Evolutionary conservation across 2,329 filamentous ascomycete species (phyloP).

Genomic region (Alternaria alternata): DNA sequence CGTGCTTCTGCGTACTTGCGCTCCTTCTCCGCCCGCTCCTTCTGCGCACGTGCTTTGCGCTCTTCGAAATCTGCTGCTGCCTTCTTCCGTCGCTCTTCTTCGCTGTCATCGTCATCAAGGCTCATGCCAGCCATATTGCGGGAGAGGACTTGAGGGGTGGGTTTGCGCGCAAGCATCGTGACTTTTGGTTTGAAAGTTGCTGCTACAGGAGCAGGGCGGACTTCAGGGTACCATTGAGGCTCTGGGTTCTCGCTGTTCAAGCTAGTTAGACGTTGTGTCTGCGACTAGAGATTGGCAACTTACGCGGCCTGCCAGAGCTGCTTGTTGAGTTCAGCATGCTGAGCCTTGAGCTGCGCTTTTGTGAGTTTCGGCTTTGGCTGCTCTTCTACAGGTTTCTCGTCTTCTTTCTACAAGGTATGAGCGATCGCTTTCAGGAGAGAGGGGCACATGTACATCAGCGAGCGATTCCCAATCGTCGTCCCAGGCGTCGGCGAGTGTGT

Average conservation of each 20-base stretch:
- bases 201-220: constrained; percentile 70
- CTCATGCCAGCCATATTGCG: constrained; percentile 62
- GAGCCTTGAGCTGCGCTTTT: constrained; percentile 78
- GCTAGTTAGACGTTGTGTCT: constrained; percentile 22
- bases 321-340: constrained; percentile 83
- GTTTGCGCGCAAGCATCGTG: constrained; percentile 85
- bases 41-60: constrained; percentile 77
- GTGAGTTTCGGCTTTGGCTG: constrained; percentile 62
- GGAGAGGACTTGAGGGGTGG: constrained; percentile 67
- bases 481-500: constrained; percentile 71
- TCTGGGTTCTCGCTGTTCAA: constrained; percentile 72
- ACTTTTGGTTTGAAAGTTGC: constrained; percentile 81
- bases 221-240: constrained; percentile 77
- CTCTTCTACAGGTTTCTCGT: constrained; percentile 50
- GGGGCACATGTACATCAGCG: constrained; percentile 67
- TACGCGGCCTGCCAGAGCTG: constrained; percentile 92
- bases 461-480: constrained; percentile 88
- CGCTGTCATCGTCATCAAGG: constrained; percentile 66
- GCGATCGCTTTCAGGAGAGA: constrained; percentile 12
- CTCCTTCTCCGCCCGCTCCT: constrained; percentile 88
- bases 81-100: constrained; percentile 67
- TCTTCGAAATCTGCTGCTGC: constrained; percentile 76
- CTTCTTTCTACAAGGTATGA: constrained; percentile 44
- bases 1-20: constrained; percentile 87
- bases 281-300: constrained; percentile 33